A percentile compares a stretch with the other conserved stretches of the same genome.
Conservation (phyloP, 805 yeast species). For the Spathaspora sp. region DNA sequence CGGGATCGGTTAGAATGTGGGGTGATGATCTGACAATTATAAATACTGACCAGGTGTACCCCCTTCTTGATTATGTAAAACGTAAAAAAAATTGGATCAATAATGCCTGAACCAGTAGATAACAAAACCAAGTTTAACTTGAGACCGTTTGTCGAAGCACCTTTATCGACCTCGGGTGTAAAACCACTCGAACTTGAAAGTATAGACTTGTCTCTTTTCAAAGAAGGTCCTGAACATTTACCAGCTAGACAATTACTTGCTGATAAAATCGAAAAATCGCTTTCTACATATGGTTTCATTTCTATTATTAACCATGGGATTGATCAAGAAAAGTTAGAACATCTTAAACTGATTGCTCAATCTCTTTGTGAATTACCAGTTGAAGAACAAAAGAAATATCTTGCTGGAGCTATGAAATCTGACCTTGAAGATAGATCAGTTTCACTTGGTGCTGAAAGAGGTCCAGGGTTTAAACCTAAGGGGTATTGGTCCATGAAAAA, state of each 20-base stretch:
- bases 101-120: slow-evolving; percentile 3
- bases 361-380: slow-evolving; percentile 37
- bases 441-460: slow-evolving; percentile 27
- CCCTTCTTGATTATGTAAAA: neutral
- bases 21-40: neutral
- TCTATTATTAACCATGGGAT: slow-evolving; percentile 41
- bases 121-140: slow-evolving; percentile 20
- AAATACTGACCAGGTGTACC: neutral
- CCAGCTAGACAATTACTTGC: slow-evolving; percentile 30
- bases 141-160: slow-evolving; percentile 24
- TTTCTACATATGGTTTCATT: slow-evolving; percentile 43
- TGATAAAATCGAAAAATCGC: slow-evolving; percentile 31
- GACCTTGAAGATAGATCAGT: slow-evolving; percentile 22
- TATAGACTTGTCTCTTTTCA: slow-evolving; percentile 32
- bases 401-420: slow-evolving; percentile 37
- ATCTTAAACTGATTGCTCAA: slow-evolving; percentile 39
- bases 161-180: slow-evolving; percentile 12
- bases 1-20: neutral
- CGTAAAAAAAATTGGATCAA: too few relatives aligned
- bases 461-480: slow-evolving; percentile 26
- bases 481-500: slow-evolving; percentile 29
- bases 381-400: slow-evolving; percentile 31
- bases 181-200: slow-evolving; percentile 26
- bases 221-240: slow-evolving; percentile 31
- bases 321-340: slow-evolving; percentile 24